Evolutionary conservation across 345 rosid genomes (phyloP).

Genomic region (Rhodamnia argentea): DNA sequence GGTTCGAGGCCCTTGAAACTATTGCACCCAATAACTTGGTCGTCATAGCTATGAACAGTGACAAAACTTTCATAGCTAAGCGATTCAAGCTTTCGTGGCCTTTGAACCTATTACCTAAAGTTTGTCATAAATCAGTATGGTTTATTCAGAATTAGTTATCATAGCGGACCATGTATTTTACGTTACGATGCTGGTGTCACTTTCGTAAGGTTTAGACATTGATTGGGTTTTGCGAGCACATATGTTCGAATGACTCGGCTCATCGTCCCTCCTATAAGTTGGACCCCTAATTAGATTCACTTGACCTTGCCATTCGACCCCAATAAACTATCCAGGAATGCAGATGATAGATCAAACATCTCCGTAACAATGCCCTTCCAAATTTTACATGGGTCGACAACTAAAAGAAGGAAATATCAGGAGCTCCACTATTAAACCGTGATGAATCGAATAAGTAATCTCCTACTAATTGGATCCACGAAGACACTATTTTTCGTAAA

Average conservation of each 20-base stretch:
- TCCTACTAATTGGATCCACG: too few species aligned
- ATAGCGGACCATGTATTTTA: background rate
- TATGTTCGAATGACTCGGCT: accelerated
- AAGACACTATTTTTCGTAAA: too few species aligned
- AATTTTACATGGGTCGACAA: background rate
- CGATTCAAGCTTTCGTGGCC: too few species aligned
- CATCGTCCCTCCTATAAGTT: background rate
- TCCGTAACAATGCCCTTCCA: background rate
- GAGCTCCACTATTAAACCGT: background rate
- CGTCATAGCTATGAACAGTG: background rate
- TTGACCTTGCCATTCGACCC: background rate
- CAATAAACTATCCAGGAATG: background rate
- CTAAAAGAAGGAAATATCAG: background rate
- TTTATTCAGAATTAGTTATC: background rate
- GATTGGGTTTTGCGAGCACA: background rate
- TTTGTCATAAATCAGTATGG: background rate
- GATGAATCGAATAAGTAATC: too few species aligned
- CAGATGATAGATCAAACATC: background rate
- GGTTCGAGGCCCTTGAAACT: background rate
- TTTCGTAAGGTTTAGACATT: background rate
- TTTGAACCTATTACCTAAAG: background rate
- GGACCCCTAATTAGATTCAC: background rate
- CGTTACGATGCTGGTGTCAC: accelerated
- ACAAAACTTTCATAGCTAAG: too few species aligned
- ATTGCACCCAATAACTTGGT: background rate